phyloP scores from a whole-genome alignment of 306 rosid genomes.

The Prunus padus region DNA sequence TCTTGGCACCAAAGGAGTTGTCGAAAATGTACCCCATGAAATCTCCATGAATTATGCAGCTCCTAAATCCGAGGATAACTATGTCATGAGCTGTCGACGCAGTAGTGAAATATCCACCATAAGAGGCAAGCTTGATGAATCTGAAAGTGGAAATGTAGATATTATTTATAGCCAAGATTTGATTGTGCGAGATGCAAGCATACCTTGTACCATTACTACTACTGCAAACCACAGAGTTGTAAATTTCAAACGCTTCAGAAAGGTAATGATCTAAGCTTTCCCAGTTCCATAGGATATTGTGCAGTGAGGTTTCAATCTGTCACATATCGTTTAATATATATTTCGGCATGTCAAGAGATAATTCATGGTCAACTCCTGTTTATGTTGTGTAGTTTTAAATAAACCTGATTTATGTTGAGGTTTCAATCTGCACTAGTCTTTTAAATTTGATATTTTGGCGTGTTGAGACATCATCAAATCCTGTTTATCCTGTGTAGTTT shows the following conservation, averaged over 20 bases:
- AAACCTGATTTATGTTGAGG: background rate
- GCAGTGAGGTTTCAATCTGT: background rate
- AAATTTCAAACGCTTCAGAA: constrained; percentile 76
- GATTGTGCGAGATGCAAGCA: constrained; percentile 54
- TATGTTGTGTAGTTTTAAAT: background rate
- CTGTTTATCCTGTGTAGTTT: background rate
- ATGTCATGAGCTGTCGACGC: constrained; percentile 31
- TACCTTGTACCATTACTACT: constrained; percentile 17
- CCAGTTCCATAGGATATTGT: background rate
- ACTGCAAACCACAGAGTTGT: constrained; percentile 42
- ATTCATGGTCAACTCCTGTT: background rate
- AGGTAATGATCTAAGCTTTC: constrained; percentile 51
- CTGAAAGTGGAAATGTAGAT: constrained; percentile 49
- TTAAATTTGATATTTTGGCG: background rate
- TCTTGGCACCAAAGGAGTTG: constrained; percentile 24
- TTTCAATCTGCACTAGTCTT: background rate
- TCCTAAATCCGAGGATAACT: constrained; percentile 11
- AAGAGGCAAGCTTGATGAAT: constrained; percentile 47
- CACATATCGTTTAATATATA: background rate
- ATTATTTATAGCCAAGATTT: constrained; percentile 55
- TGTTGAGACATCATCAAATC: background rate
- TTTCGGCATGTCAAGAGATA: background rate
- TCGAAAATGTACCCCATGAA: constrained; percentile 21
- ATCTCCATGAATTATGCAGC: constrained; percentile 25
- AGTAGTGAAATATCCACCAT: constrained; percentile 30